A percentile compares a stretch with the other conserved stretches of the same genome.
Evolutionary conservation across 106 monocot genomes (phyloP).

Genomic region (Hemerocallis citrina): DNA sequence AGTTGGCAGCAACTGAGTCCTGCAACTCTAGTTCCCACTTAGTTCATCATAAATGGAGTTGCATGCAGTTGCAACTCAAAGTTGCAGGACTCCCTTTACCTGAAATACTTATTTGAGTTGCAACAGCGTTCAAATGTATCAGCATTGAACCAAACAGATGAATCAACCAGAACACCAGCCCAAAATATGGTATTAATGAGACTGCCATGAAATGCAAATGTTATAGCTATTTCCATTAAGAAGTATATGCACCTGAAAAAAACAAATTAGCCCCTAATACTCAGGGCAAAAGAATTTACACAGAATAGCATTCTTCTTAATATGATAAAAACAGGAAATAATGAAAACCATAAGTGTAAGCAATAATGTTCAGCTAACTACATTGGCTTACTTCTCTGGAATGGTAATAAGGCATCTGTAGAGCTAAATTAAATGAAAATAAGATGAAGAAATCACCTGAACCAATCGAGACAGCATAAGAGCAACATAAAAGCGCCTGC

Average conservation of each 20-base stretch:
- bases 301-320: neutral
- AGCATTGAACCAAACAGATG: no score
- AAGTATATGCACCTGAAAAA: neutral
- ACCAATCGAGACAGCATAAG: slow-evolving; percentile 94
- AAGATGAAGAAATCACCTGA: slow-evolving; percentile 51
- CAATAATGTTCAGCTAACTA: neutral
- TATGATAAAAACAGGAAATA: neutral
- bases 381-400: neutral
- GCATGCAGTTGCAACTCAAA: no score
- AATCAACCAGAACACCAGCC: neutral
- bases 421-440: neutral
- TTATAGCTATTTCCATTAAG: neutral
- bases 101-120: no score
- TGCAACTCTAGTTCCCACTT: no score
- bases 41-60: no score
- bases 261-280: neutral
- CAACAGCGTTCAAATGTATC: no score
- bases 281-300: neutral
- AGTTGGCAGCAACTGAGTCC: no score
- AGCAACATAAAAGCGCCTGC: slow-evolving; percentile 91
- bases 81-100: no score
- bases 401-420: neutral
- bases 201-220: neutral
- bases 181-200: neutral
- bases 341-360: neutral